These are phyloP conservation scores for Coelastrella sp. DNA, from an alignment of 139 green algal genomes.

Conservation along the genomic window DNA sequence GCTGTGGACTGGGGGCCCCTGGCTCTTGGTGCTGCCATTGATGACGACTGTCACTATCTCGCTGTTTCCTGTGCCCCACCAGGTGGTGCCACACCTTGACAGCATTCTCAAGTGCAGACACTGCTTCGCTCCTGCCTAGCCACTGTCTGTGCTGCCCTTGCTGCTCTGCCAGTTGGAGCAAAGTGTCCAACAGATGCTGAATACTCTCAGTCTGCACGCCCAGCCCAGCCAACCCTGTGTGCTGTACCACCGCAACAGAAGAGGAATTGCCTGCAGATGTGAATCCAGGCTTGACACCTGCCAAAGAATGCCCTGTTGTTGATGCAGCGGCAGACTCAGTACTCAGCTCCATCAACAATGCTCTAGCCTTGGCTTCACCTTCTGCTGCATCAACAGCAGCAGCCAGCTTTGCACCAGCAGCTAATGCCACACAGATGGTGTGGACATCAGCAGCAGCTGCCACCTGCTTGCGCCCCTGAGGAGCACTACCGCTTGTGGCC, in stretches of 20 bases:
- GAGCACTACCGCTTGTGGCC: too few relatives aligned
- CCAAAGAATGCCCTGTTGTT: not conserved
- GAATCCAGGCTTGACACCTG: not conserved
- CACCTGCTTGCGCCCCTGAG: not conserved
- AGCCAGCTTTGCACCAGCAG: constrained; percentile 4
- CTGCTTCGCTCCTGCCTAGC: not conserved
- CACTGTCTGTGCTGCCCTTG: not conserved
- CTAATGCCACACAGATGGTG: constrained; percentile 5
- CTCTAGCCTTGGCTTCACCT: not conserved
- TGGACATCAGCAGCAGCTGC: not conserved
- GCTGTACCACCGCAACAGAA: not conserved
- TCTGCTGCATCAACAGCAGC: not conserved
- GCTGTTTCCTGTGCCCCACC: not conserved
- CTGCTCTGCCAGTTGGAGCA: constrained; percentile 4
- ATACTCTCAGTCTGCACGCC: not conserved
- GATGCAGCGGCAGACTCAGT: not conserved
- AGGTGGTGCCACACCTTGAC: not conserved
- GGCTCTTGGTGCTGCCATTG: constrained; percentile 17
- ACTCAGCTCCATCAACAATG: not conserved
- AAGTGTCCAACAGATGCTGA: not conserved
- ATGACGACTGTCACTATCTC: not conserved
- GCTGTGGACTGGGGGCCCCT: not conserved
- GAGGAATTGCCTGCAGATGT: not conserved
- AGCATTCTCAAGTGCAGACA: not conserved
- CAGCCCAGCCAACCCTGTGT: not conserved